Base-by-base conservation (phyloP, 257 asterid species). In the Anisodus tanguticus region DNA sequence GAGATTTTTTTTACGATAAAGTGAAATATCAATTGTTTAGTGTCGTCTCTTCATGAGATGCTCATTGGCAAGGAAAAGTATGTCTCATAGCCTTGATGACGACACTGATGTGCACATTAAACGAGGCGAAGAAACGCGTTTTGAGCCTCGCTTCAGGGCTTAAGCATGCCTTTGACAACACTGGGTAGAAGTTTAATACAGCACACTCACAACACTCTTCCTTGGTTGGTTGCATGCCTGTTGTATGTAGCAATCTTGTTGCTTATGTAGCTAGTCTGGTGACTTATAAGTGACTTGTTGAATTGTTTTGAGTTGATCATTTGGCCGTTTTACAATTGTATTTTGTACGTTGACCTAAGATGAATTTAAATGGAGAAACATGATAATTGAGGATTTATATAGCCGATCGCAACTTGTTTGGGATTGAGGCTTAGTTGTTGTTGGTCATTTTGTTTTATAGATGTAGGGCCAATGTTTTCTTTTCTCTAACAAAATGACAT, bases 171-270 rank as follows among this genome's bases (percentile, higher is more conserved):
- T 31, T 31, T 31, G 35, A 31, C 35, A 31, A 31, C 35, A 31
- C 39, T 74, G 11, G 62, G 10, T 74, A 74, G 12, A 26, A 74
- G 81, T 49, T 49, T 13, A 49, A 22, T 45, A 43, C 41, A 12
- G 62, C 49, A 22, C 81, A 49, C 62, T 13, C 62, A 49, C 59
- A 74, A 12, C 45, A 49, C 62, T 49, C 22, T 74, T 6, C 81
- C 81, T 74, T 74, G 62, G 39, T 71, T 45, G 79, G 80, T 31
- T 74, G 80, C 60, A 74, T 74, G 43, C 22, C 22, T 74, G 45
- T 74, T 74, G 59, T 49, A 49, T 74, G 81, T 0, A 74, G 35
- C 19, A 19, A 51, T 41, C 60, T 47, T 74, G 60, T 74, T 47
- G 60, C 80, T 19, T 74, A 74, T 74, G 19, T 26, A 72, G 43